Base-by-base conservation (phyloP, 192 early-diverging fungal genomes). In the Coemansia sp. region DNA sequence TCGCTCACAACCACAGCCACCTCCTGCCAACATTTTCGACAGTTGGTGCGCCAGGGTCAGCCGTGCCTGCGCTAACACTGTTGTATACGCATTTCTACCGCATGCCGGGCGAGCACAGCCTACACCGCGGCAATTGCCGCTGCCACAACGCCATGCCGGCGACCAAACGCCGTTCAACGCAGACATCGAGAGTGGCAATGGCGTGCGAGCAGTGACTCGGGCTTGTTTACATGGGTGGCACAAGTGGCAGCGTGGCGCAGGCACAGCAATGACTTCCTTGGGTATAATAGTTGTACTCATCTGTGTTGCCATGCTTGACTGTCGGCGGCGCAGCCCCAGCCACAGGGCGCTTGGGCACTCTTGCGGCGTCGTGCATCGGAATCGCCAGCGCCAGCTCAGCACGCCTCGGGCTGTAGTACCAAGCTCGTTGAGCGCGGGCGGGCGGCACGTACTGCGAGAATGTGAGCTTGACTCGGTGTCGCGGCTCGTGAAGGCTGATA, bases 391-490 rank as follows among this genome's bases (percentile, higher is more conserved):
- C 28, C 51, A 16, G 13, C 28, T 53, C 28, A 5, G 31, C 28
- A 11, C n/a, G 7, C 7, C 40, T 16, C 14, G 9, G 5, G 23
- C 31, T 1, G 5, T 34, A 3, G 57, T 36, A 16, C 16, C 57
- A 36, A 5, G 42, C 7, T 7, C 18, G 7, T 6, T 31, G 24
- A 21, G 14, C 16, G 13, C 7, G n/a, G 20, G 21, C 20, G 45
- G 21, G 20, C 34, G 20, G 57, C 58, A 16, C 1, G 26, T 69
- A 1, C 36, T 69, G 36, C 24, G 18, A 5, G 13, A 28, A 14
- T 20, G 24, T 28, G 38, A 68, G 23, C 66, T 74, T 10, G 58
- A 59, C 53, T 26, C 40, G 7, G 66, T 74, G 58, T 67, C 72
- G 8, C 46, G n/a, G 39, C 14, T 74, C 9, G 21, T 64, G 31